Evolutionary conservation across 148 eudicot genomes (phyloP), one percentile per base, ranked within the genome.

Genomic region (Chenopodium suecicum): DNA sequence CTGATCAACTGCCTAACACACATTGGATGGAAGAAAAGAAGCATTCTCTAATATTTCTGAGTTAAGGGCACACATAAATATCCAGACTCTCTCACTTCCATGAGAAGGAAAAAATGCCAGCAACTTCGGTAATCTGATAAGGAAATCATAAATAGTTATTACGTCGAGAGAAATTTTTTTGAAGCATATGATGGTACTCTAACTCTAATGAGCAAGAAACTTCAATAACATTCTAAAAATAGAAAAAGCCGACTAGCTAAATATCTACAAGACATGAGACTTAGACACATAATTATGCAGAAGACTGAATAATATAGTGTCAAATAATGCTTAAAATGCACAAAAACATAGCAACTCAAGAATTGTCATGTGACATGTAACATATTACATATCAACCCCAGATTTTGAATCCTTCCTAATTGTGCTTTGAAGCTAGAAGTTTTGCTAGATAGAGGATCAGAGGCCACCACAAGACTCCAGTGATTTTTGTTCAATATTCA

Each of bases 1-100:
- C 68, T 77, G 16, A 82, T 79, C 44, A 88, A 44, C 29, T 76
- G 86, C 79, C 69, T 76, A 62, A 83, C 79, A 81, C 34, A 25
- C 65, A 85, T 81, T 60, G 83, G 54, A 56, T 52, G 74, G 83
- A 79, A 74, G 71, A 70, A 79, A 78, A 70, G 67, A 74, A 74
- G 84, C 87, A 85, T 85, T 82, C 20, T 78, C 74, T 47, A 27
- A 27, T 27, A 41, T 10, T 56, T 13, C 34, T 34, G 58, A 80
- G 67, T 47, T 27, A 4, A 71, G 47, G 60, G 54, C 71, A 69
- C n/a, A 7, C n/a, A 31, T 65, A 27, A 14, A 50, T 48, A 47
- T 46, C 67, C 76, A 72, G 3, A 54, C 11, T 67, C 60, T 66
- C 74, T 74, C 23, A 64, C 46, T 78, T 71, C 74, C 74, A 73